phyloP scores from a whole-genome alignment of 768 basidiomycete genomes.

The Steccherinum ochraceum region DNA sequence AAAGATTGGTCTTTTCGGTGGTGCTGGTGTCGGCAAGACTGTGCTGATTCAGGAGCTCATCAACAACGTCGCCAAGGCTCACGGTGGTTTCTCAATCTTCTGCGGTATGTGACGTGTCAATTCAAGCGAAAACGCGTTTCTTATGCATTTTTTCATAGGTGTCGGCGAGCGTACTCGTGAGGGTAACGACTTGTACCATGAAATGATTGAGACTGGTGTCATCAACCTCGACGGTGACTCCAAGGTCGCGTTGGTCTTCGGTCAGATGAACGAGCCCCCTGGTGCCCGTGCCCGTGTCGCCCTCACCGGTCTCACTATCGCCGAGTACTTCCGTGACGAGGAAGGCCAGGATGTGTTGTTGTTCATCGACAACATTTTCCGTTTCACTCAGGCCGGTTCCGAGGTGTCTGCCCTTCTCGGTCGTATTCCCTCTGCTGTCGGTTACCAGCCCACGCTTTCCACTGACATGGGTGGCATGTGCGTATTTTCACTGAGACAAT shows the following conservation, averaged over 20 bases:
- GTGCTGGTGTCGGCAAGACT: slow-evolving; percentile 99
- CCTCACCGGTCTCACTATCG: slow-evolving; percentile 97
- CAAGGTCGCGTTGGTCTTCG: slow-evolving; percentile 99
- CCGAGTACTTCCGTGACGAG: slow-evolving; percentile 99
- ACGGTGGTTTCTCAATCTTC: slow-evolving; percentile 99
- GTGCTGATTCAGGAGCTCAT: slow-evolving; percentile 99
- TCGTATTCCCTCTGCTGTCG: slow-evolving; percentile 99
- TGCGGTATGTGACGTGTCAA: slow-evolving; percentile 53
- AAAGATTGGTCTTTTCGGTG: slow-evolving; percentile 99
- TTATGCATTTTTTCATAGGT: slow-evolving; percentile 36
- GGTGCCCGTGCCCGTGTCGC: slow-evolving; percentile 99
- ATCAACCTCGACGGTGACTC: slow-evolving; percentile 99
- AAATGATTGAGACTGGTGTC: slow-evolving; percentile 99
- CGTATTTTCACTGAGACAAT: slow-evolving; percentile 23
- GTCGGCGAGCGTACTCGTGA: slow-evolving; percentile 99
- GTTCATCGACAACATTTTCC: slow-evolving; percentile 99
- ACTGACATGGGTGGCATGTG: slow-evolving; percentile 99
- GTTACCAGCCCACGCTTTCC: slow-evolving; percentile 99
- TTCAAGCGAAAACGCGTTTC: not conserved
- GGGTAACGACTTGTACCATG: slow-evolving; percentile 98
- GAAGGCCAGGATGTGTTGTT: slow-evolving; percentile 99
- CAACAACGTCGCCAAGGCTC: slow-evolving; percentile 99
- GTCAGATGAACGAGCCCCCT: slow-evolving; percentile 99
- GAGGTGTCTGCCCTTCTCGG: slow-evolving; percentile 99
- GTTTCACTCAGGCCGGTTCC: slow-evolving; percentile 99